Percentiles rank a stretch among this genome's conserved stretches.
phyloP scores from a whole-genome alignment of 2,329 filamentous ascomycete species.

The Aureobasidium pullulans region DNA sequence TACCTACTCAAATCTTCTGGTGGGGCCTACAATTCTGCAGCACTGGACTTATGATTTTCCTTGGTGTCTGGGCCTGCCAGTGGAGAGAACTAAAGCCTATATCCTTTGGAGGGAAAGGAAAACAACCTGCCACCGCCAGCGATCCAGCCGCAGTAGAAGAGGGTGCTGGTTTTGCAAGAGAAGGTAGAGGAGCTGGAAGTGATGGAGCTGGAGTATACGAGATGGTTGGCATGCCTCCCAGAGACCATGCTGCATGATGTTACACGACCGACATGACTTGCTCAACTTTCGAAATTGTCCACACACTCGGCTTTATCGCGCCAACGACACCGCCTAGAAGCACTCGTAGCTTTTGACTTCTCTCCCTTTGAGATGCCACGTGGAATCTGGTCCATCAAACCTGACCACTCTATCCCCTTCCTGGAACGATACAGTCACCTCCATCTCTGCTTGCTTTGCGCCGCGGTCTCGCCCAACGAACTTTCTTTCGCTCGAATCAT shows the following conservation, averaged over 20 bases:
- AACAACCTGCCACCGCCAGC: conserved; percentile 18
- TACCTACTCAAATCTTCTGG: conserved; percentile 79
- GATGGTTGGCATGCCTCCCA: conserved; percentile 35
- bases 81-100: conserved; percentile 87
- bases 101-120: conserved; percentile 61
- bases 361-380: conserved; percentile 27
- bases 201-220: conserved; percentile 43
- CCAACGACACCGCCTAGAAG: conserved; percentile 15
- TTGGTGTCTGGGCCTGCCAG: conserved; percentile 85
- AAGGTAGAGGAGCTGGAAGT: conserved; percentile 33
- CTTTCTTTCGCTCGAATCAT: no score
- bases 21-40: conserved; percentile 64
- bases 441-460: not conserved
- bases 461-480: not conserved
- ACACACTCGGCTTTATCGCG: not conserved
- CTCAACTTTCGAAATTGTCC: not conserved
- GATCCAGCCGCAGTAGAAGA: conserved; percentile 25
- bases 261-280: not conserved
- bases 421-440: conserved; percentile 21
- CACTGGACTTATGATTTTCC: conserved; percentile 55
- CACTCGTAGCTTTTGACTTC: conserved; percentile 31
- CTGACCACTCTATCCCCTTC: conserved; percentile 26
- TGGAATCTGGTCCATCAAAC: conserved; percentile 23
- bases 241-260: conserved; percentile 22
- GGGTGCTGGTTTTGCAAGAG: conserved; percentile 31